A percentile compares a stretch with the other conserved stretches of the same genome.
phyloP scores from a whole-genome alignment of 2,329 filamentous ascomycete species.

The Fusarium chlamydosporum region DNA sequence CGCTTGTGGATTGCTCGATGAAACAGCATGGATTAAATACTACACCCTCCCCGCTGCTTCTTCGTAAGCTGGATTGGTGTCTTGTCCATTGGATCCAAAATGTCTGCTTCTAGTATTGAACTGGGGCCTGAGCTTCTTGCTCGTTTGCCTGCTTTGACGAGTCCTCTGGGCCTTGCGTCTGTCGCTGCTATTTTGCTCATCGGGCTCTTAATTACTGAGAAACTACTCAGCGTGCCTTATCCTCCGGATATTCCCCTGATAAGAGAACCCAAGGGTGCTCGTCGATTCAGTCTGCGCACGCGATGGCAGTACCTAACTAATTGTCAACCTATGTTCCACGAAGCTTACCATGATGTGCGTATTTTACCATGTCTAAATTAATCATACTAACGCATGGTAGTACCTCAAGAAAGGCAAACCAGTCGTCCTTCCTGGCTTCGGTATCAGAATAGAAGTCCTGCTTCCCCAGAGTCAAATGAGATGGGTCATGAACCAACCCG shows the following conservation, averaged over 20 bases:
- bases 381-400: constrained; percentile 39
- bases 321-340: constrained; percentile 50
- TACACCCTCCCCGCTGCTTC: neutral
- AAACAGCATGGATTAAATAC: constrained; percentile 18
- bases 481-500: constrained; percentile 59
- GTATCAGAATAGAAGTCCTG: constrained; percentile 58
- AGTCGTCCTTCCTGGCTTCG: constrained; percentile 59
- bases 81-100: neutral
- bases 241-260: constrained; percentile 49
- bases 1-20: neutral
- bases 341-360: constrained; percentile 52
- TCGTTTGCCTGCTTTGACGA: constrained; percentile 22
- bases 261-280: constrained; percentile 47
- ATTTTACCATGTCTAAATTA: fast-evolving
- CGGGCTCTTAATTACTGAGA: constrained; percentile 41
- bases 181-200: neutral
- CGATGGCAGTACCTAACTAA: constrained; percentile 51
- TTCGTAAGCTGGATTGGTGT: neutral
- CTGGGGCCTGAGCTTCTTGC: constrained; percentile 25
- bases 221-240: constrained; percentile 43
- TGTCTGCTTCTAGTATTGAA: neutral
- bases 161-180: constrained; percentile 25
- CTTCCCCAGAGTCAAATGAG: constrained; percentile 58
- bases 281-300: constrained; percentile 52
- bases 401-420: constrained; percentile 60